Conservation (phyloP, 1,284 basidiomycete species). For the Ustilago trichophora region DNA sequence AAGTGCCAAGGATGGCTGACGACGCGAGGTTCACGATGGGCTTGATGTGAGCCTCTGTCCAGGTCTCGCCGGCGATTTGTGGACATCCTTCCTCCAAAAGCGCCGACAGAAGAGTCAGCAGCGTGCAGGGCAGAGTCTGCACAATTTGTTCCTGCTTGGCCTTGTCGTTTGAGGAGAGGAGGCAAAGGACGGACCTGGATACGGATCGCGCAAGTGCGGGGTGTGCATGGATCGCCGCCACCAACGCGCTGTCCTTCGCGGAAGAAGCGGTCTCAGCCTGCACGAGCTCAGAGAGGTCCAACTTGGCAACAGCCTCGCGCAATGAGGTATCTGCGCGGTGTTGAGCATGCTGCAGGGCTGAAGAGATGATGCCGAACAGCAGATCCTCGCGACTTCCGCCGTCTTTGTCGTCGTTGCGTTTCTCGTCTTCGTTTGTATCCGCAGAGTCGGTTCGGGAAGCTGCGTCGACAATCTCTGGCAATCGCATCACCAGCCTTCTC, state of each 20-base stretch:
- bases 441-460: not conserved
- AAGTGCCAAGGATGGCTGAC: conserved; percentile 2
- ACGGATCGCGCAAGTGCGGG: conserved; percentile 10
- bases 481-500: not conserved
- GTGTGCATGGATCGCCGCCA: conserved; percentile 21
- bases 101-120: conserved; percentile 22
- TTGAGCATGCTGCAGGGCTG: conserved; percentile 8
- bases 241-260: conserved; percentile 24
- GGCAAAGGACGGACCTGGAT: not conserved
- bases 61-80: conserved; percentile 1
- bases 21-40: conserved; percentile 1
- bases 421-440: not conserved
- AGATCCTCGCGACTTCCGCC: not conserved
- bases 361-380: conserved; percentile 12
- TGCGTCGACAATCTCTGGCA: conserved; percentile 4
- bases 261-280: not conserved
- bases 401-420: no score
- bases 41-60: conserved; percentile 10
- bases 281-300: conserved; percentile 6
- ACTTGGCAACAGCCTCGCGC: not conserved
- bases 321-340: not conserved
- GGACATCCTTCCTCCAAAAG: conserved; percentile 9
- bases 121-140: conserved; percentile 9
- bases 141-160: no score
- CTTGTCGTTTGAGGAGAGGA: not conserved